Percentiles rank a stretch among this genome's conserved stretches.
Conservation (phyloP, 1,284 basidiomycete species). For the Tylopilus orsonianus region DNA sequence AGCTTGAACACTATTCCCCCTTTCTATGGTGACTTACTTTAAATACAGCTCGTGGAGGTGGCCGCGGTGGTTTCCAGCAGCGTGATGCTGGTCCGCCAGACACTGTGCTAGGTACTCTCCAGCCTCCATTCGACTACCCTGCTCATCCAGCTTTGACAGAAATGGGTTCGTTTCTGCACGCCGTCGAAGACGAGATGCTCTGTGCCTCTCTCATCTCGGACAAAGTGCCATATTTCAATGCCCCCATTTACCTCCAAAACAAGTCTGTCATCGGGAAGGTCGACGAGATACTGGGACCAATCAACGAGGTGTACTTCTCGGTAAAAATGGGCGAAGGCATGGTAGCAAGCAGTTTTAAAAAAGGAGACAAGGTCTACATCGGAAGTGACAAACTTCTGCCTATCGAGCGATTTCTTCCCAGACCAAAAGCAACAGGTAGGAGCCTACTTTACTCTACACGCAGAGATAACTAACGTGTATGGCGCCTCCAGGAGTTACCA, state of each 20-base stretch:
- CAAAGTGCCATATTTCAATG: constrained; percentile 99
- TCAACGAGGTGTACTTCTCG: constrained; percentile 99
- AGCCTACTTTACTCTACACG: constrained; percentile 1
- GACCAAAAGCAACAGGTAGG: constrained; percentile 83
- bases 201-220: constrained; percentile 84
- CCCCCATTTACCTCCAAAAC: constrained; percentile 98
- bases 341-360: constrained; percentile 94
- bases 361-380: constrained; percentile 98
- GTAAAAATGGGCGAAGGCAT: constrained; percentile 98
- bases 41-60: constrained; percentile 49
- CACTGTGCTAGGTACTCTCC: constrained; percentile 67
- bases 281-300: constrained; percentile 95
- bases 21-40: constrained; percentile 8
- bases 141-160: constrained; percentile 44
- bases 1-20: constrained; percentile 4
- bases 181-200: constrained; percentile 98
- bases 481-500: constrained; percentile 44
- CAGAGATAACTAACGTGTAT: constrained; percentile 4
- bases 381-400: constrained; percentile 95
- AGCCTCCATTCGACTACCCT: background rate
- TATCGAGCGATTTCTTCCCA: constrained; percentile 95
- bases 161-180: constrained; percentile 88
- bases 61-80: constrained; percentile 67
- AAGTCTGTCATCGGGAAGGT: constrained; percentile 96
- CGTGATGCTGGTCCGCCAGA: constrained; percentile 83